These are phyloP conservation scores for Aschersonia sp. DNA, from an alignment of 2,329 filamentous ascomycete genomes.

Conservation along the genomic window DNA sequence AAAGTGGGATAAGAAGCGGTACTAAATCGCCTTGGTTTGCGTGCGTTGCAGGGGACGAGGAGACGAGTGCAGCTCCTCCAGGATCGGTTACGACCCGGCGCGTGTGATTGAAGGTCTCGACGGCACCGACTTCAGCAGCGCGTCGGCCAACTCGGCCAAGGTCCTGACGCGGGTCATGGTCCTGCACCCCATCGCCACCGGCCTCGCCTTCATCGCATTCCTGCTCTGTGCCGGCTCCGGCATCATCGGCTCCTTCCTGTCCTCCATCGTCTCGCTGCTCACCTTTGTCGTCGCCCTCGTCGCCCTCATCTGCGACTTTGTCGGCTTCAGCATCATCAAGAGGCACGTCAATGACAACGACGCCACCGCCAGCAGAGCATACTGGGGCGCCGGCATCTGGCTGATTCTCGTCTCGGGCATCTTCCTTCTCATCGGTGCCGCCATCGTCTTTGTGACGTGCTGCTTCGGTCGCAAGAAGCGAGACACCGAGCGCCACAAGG, in stretches of 20 bases:
- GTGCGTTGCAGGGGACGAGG: constrained; percentile 10
- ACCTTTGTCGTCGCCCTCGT: constrained; percentile 35
- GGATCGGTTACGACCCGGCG: constrained; percentile 42
- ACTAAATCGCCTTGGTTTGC: no score
- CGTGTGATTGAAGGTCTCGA: constrained; percentile 24
- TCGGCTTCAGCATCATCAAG: constrained; percentile 37
- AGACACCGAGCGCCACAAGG: constrained; percentile 11
- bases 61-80: constrained; percentile 31
- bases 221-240: constrained; percentile 37
- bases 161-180: constrained; percentile 44
- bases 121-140: constrained; percentile 23
- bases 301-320: constrained; percentile 40
- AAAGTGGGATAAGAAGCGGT: no score
- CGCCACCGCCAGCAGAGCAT: constrained; percentile 21
- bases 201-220: constrained; percentile 43
- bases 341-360: constrained; percentile 36
- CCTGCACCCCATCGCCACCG: constrained; percentile 45
- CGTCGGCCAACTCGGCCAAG: constrained; percentile 27
- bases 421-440: constrained; percentile 35
- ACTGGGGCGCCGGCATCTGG: constrained; percentile 43
- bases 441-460: constrained; percentile 48
- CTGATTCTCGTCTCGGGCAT: constrained; percentile 41
- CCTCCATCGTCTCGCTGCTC: constrained; percentile 32
- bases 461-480: constrained; percentile 32
- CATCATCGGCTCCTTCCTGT: constrained; percentile 35